Evolutionary conservation across 208 protist species (phyloP).

Genomic region (Tritrichomonas foetus): DNA sequence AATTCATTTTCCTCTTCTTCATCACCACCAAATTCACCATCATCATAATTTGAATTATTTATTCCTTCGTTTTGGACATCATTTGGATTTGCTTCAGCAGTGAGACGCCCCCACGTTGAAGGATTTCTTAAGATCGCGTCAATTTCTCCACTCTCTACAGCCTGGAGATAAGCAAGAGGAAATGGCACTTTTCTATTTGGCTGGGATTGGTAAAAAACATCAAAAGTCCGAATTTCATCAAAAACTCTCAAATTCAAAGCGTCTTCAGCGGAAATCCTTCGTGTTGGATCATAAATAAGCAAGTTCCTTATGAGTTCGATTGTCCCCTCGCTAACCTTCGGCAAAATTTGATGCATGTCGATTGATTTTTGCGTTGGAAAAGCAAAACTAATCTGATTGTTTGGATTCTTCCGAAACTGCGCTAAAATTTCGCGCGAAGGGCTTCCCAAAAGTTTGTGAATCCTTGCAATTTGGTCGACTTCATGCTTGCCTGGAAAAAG

Average conservation of each 20-base stretch:
- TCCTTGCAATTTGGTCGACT: neutral
- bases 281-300: neutral
- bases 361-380: neutral
- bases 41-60: too few relatives aligned
- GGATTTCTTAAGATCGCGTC: too few relatives aligned
- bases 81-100: too few relatives aligned
- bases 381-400: neutral
- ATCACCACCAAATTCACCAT: too few relatives aligned
- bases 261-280: neutral
- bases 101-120: too few relatives aligned
- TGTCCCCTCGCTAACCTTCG: neutral
- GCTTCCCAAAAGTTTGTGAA: neutral
- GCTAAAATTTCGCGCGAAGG: neutral
- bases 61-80: too few relatives aligned
- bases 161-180: too few relatives aligned
- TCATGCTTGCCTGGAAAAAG: conserved; percentile 38
- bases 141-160: too few relatives aligned
- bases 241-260: neutral
- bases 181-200: too few relatives aligned
- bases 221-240: neutral
- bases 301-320: neutral
- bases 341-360: neutral
- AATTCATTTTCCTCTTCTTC: too few relatives aligned
- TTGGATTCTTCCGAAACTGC: conserved; percentile 4
- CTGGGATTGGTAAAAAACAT: neutral